Base-by-base conservation (phyloP, 2,329 filamentous ascomycete species). In the Mycosphaerelloides madeirae region DNA sequence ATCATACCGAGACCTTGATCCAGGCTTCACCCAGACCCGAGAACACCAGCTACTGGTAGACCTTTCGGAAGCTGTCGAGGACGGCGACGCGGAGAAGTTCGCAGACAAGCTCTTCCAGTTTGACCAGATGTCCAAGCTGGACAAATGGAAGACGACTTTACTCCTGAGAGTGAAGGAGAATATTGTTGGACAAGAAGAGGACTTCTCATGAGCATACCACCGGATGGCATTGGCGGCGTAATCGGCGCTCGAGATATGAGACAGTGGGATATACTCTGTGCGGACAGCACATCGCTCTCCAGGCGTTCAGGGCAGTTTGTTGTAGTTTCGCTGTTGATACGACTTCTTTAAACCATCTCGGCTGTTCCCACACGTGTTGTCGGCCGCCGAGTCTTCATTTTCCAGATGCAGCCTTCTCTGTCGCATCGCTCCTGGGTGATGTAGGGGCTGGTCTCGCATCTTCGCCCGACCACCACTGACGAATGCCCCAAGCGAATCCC, bases 141-240 rank as follows among this genome's bases (percentile, higher is more conserved):
- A 96, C 65, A 93, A 91, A 73, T 97, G 91, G 91, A 95, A 96
- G 84, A 95, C 87, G 39, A 87, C 84, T 25, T 73, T 95, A 46
- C 68, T 95, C 52, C 71, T 95, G 61, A 79, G 82, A 57, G 78
- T 96, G 60, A 96, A 96, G 82, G 83, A 83, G 59, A 76, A 76
- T 42, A 94, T 95, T 58, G 84, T 91, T 69, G 77, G 81, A 62
- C 73, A 76, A 53, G 79, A 74, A 31, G 82, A 85, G 54, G 82
- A 85, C 59, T 85, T 85, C 59, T 83, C 82, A 50, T 85, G 44
- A 39, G 41, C 33, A 7, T 13, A 33, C 22, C 31, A 31, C 14
- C 40, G 29, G 29, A n/a, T 5, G 22, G 37, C 37, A 40, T 29
- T 7, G 19, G 4, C 15, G 37, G 22, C 37, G 22, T 18, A 13